Percentiles rank a stretch among this genome's conserved stretches.
These are phyloP conservation scores for Rubroshorea leprosula DNA, from an alignment of 345 rosid species.

Conservation along the genomic window DNA sequence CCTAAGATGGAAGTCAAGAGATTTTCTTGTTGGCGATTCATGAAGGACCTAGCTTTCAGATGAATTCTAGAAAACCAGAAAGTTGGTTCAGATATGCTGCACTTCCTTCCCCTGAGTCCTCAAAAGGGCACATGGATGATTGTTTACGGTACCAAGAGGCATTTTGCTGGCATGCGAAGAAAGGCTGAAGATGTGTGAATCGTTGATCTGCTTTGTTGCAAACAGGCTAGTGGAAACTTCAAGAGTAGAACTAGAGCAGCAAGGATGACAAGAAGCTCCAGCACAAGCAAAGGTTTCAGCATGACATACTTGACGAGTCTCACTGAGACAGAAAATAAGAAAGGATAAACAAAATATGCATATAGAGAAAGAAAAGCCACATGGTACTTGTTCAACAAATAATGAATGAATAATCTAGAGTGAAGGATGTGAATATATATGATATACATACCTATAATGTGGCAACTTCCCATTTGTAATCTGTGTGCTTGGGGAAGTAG, in stretches of 20 bases:
- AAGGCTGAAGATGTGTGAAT: constrained; percentile 24
- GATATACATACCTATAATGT: constrained; percentile 21
- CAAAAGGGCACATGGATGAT: constrained; percentile 25
- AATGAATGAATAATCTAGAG: neutral
- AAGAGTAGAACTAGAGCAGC: constrained; percentile 7
- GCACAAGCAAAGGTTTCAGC: constrained; percentile 12
- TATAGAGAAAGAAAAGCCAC: neutral
- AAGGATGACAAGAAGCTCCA: constrained; percentile 18
- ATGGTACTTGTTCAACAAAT: too few relatives aligned
- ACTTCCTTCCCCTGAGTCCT: constrained; percentile 32
- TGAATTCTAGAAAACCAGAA: neutral
- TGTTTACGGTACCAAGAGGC: constrained; percentile 23
- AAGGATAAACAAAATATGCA: neutral
- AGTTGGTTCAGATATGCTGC: constrained; percentile 14
- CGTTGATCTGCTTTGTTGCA: constrained; percentile 8
- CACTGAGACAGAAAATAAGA: constrained; percentile 11
- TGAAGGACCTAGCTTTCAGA: neutral
- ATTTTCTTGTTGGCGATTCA: neutral
- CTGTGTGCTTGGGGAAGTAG: constrained; percentile 9
- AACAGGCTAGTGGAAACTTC: constrained; percentile 9
- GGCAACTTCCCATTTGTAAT: constrained; percentile 15
- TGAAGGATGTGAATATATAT: neutral
- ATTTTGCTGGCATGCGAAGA: constrained; percentile 21
- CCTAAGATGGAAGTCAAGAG: neutral
- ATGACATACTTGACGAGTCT: constrained; percentile 10